Base-by-base conservation (phyloP, 164 flowering plant species). In the Berberis thunbergii region DNA sequence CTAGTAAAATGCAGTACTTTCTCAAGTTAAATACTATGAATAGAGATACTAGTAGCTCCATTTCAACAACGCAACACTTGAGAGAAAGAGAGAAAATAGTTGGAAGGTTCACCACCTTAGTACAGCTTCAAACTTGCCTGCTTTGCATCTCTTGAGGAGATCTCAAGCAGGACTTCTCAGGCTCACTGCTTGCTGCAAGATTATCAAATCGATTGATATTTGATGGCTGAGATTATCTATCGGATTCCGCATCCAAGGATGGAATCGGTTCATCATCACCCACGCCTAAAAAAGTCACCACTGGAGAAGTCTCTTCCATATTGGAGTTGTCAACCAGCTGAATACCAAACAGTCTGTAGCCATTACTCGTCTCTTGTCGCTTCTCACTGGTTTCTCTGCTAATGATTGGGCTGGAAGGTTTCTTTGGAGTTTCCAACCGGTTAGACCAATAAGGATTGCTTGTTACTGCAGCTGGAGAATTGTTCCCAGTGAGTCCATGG, bases 271-370 rank as follows among this genome's bases (percentile, higher is more conserved):
- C 74, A 69, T 83, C 88, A n/a, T 82, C 83, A 40, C 50, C 79
- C 4, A 38, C 68, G 53, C 73, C 78, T 64, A 81, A 72, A 11
- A 55, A 54, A 13, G 80, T 65, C 61, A 67, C 70, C 2, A 64
- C 72, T 2, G 76, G 72, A 7, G 67, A 62, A 48, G 59, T 73
- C 56, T 84, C 89, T 64, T 84, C 93, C 7, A 62, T 41, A 40
- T 64, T 75, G 12, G 80, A 71, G 70, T 67, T 79, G 49, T 83
- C 86, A 67, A 83, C 69, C 12, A 92, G 75, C 78, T 92, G 85
- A 60, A 92, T 81, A 11, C 98, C 98, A 79, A 92, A 92, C 9
- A 92, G 74, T 77, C 90, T 74, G 79, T 72, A 87, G 61, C 86
- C 85, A 74, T 69, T 78, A 42, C 82, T 76, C 57, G 73, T 75